Evolutionary conservation across 2,329 filamentous ascomycete species (phyloP).

Genomic region (Aspergillus thermomutatus): DNA sequence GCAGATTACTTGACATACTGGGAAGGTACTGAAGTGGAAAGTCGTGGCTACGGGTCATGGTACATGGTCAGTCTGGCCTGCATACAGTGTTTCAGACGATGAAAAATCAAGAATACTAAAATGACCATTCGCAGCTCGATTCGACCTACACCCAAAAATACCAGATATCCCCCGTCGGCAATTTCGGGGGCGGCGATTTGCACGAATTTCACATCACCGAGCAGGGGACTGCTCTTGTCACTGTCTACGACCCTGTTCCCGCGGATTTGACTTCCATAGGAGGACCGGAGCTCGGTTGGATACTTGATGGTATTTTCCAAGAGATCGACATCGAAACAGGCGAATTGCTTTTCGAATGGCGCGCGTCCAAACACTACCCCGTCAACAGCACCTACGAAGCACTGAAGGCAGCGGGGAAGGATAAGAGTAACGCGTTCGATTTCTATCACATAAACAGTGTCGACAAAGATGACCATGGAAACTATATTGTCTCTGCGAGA

Average conservation of each 20-base stretch:
- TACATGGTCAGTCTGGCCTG: slow-evolving; percentile 19
- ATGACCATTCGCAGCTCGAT: slow-evolving; percentile 16
- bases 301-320: slow-evolving; percentile 42
- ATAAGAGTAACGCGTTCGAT: slow-evolving; percentile 43
- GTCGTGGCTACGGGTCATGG: slow-evolving; percentile 21
- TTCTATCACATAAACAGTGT: slow-evolving; percentile 58
- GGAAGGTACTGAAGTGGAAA: slow-evolving; percentile 19
- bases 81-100: neutral
- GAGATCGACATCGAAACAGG: slow-evolving; percentile 45
- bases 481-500: slow-evolving; percentile 54
- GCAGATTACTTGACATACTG: slow-evolving; percentile 26
- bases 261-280: slow-evolving; percentile 32
- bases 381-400: slow-evolving; percentile 20
- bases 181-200: slow-evolving; percentile 24
- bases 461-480: slow-evolving; percentile 49
- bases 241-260: slow-evolving; percentile 27
- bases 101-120: neutral
- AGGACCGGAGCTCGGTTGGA: slow-evolving; percentile 38
- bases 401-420: slow-evolving; percentile 5
- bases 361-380: slow-evolving; percentile 30
- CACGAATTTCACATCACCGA: slow-evolving; percentile 34
- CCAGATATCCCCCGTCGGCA: slow-evolving; percentile 17
- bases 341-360: slow-evolving; percentile 43
- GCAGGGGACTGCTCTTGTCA: slow-evolving; percentile 29
- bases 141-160: slow-evolving; percentile 21